Evolutionary conservation across 2,329 filamentous ascomycete genomes (phyloP), one percentile per base, ranked within the genome.

Genomic region (Talaromyces sp.): DNA sequence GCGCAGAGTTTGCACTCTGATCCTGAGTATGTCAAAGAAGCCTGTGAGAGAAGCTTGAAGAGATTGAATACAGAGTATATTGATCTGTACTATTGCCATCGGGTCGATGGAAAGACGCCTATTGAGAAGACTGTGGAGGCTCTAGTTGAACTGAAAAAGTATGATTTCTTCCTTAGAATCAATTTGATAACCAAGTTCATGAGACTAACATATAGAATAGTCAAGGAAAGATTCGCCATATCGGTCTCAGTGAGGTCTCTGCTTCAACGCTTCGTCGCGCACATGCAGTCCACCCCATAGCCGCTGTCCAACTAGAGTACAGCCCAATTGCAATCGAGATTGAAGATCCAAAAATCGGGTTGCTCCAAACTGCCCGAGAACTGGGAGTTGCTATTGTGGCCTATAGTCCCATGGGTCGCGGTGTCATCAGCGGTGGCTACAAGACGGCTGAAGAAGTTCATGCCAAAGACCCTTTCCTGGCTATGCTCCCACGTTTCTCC

Each of bases 341-440:
- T 65, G 83, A 85, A 70, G 73, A 75, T 3, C 72, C 77, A 0
- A 73, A 78, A 47, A 82, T 80, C 0, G 72, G 81, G 27, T 75
- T 89, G 1, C 76, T 88, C 1, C 74, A 79, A 33, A 85, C 86
- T 0, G 84, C 81, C n/a, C 78, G 81, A 2, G 84, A 88, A 70
- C 82, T 89, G 2, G 86, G 85, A 1, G 77, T 87, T 2, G 77
- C 84, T 0, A 76, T 86, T 6, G 80, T 90, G 2, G 82, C 84
- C 1, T 88, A 87, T 74, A 83, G 81, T 16, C 87, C 87, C 1
- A 80, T 90, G 2, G 86, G 85, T 2, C 81, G 86, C 1, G 87
- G 87, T 10, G 74, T 89, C 66, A 70, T 89, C 27, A 82, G 84
- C 0, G 85, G 85, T 3, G 72, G 74, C 6, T 81, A 84, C 71